These are phyloP conservation scores for Hortaea werneckii DNA, from an alignment of 2,329 filamentous ascomycete species.

Conservation along the genomic window DNA sequence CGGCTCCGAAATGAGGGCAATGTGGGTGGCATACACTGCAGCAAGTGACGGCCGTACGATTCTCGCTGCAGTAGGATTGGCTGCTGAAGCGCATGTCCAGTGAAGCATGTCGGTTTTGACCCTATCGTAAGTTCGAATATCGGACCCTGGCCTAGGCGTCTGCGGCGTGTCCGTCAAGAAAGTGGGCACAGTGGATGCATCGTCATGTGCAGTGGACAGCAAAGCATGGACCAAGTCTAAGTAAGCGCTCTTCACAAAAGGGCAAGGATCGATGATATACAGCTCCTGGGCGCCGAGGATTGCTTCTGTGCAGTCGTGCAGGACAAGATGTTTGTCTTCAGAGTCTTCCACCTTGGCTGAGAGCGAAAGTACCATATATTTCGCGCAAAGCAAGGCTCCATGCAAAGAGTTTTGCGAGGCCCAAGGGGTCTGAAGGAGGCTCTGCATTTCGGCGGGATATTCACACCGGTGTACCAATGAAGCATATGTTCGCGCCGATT, in stretches of 20 bases:
- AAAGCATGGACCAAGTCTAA: not conserved
- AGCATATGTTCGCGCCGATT: slow-evolving; percentile 60
- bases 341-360: too few relatives aligned
- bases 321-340: not conserved
- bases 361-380: slow-evolving; percentile 11
- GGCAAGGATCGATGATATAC: not conserved
- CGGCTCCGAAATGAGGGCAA: not conserved
- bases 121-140: too few relatives aligned
- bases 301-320: slow-evolving; percentile 5
- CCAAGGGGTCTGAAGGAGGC: slow-evolving; percentile 3
- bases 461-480: slow-evolving; percentile 18
- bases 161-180: too few relatives aligned
- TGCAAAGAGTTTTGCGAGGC: slow-evolving; percentile 22
- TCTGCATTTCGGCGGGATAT: slow-evolving; percentile 2
- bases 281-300: not conserved
- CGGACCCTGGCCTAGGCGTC: too few relatives aligned
- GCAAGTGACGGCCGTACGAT: not conserved
- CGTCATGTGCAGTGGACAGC: not conserved
- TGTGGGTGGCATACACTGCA: not conserved
- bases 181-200: not conserved
- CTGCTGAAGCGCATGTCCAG: not conserved
- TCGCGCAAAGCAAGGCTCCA: slow-evolving; percentile 22
- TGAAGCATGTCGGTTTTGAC: not conserved
- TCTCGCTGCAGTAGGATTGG: not conserved
- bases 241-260: not conserved